A percentile compares a stretch with the other conserved stretches of the same genome.
These are phyloP conservation scores for Hirschioporus abietinus DNA, from an alignment of 768 basidiomycete species.

Conservation along the genomic window DNA sequence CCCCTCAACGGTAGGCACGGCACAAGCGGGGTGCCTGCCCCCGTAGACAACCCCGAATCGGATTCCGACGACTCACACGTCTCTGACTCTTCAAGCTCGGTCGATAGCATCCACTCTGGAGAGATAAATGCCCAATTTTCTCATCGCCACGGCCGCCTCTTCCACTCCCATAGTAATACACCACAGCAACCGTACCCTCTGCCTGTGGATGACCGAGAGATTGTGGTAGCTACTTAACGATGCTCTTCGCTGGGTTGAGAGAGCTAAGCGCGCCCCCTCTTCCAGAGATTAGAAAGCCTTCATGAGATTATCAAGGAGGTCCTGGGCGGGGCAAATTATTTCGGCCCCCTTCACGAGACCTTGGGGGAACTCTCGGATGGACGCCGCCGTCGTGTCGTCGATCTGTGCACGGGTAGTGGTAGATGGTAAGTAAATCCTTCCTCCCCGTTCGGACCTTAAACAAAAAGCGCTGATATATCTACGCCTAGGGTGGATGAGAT, in stretches of 20 bases:
- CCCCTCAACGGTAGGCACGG: not conserved
- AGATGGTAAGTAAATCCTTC: conserved; percentile 47
- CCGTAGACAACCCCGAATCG: conserved; percentile 12
- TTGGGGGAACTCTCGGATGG: conserved; percentile 36
- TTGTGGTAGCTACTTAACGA: conserved; percentile 41
- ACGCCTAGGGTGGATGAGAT: conserved; percentile 65
- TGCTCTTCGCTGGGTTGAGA: not conserved
- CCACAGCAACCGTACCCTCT: conserved; percentile 50
- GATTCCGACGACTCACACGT: conserved; percentile 29
- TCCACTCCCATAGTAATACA: conserved; percentile 55
- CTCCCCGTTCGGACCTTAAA: conserved; percentile 7
- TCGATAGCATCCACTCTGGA: conserved; percentile 42
- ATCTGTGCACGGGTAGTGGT: conserved; percentile 75
- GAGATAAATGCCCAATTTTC: conserved; percentile 59
- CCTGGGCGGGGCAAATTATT: conserved; percentile 46
- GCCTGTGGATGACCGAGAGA: conserved; percentile 67
- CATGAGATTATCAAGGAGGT: conserved; percentile 46
- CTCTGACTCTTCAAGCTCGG: conserved; percentile 37
- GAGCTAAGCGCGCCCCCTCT: conserved; percentile 1
- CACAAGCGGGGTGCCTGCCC: not conserved
- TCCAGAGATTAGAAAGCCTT: conserved; percentile 47
- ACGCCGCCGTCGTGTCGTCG: conserved; percentile 48
- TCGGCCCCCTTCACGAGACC: conserved; percentile 53
- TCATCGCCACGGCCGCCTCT: conserved; percentile 57
- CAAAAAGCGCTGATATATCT: not conserved